These are phyloP conservation scores for Ophiocordyceps camponoti-leonardi DNA, from an alignment of 2,329 filamentous ascomycete species.

Conservation along the genomic window DNA sequence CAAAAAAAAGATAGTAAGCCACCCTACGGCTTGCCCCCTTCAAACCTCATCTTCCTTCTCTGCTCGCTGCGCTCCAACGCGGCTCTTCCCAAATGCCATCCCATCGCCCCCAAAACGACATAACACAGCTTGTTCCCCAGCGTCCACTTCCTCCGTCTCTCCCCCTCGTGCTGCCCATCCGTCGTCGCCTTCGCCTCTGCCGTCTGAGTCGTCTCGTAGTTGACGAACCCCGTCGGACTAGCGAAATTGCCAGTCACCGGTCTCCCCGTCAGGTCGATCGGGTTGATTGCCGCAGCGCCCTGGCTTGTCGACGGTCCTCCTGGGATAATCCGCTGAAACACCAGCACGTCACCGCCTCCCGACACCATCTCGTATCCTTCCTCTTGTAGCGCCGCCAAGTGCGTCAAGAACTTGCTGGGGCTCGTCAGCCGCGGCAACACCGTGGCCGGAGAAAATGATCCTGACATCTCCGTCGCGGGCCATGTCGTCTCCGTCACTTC, in stretches of 20 bases:
- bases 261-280: conserved; percentile 38
- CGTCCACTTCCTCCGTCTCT: conserved; percentile 4
- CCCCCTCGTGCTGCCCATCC: conserved; percentile 14
- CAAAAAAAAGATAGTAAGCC: no score
- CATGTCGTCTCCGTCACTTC: conserved; percentile 44
- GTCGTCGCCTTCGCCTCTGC: conserved; percentile 10
- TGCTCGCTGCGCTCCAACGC: no score
- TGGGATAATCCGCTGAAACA: conserved; percentile 43
- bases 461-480: conserved; percentile 26
- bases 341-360: conserved; percentile 42
- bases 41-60: no score
- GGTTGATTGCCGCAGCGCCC: conserved; percentile 25
- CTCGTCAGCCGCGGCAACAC: conserved; percentile 42
- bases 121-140: conserved; percentile 27
- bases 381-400: conserved; percentile 39
- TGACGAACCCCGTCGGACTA: conserved; percentile 48
- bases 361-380: conserved; percentile 52
- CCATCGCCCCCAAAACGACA: conserved; percentile 39
- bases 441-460: conserved; percentile 38
- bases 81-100: conserved; percentile 37
- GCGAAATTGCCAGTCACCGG: conserved; percentile 38
- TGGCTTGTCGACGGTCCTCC: neutral
- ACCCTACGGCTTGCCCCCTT: no score
- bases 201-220: conserved; percentile 27
- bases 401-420: conserved; percentile 46